Evolutionary conservation across 2,329 filamentous ascomycete genomes (phyloP), one percentile per base, ranked within the genome.

Genomic region (Gnomoniopsis sp.): DNA sequence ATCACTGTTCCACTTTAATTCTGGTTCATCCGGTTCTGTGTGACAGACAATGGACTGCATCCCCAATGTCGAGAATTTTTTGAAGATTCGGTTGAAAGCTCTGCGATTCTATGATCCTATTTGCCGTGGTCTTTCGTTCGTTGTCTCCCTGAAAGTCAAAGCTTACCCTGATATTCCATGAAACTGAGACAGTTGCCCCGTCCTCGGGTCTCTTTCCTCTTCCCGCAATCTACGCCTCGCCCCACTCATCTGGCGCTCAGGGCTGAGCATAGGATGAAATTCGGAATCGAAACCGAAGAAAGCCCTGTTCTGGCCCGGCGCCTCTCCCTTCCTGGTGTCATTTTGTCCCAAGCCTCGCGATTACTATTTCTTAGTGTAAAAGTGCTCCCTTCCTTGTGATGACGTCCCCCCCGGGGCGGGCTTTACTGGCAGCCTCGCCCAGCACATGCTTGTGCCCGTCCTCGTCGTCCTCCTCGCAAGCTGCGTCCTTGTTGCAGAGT

Each of bases 221-320:
- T 56, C 43, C 53, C 49, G 50, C 57, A 44, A 44, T 53, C 59
- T 50, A 38, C 49, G 46, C 51, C 55, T 55, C 51, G 53, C 15
- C 47, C 59, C 53, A 55, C 53, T 44, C 22, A 30, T 41, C 53
- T 49, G 51, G 38, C 55, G 52, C 59, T 61, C 59, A 59, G 59
- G 59, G 59, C 60, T 62, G 60, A 61, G 34, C 17, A 53, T 48
- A 59, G 57, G 57, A 59, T 47, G 57, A 59, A 51, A 48, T 47
- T 59, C 56, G 52, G 47, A 21, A 44, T 38, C 52, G 49, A 56
- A 48, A 23, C 26, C 34, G 26, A 33, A 23, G 21, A 15, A 41
- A n/a, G 34, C 41, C 26, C 22, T 44, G 33, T 8, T 36, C 51
- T 43, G 19, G 33, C 33, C 17, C 15, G 21, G 19, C 2, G n/a